Conservation (phyloP, 495 filamentous ascomycete genomes). For the Echria macrotheca region DNA sequence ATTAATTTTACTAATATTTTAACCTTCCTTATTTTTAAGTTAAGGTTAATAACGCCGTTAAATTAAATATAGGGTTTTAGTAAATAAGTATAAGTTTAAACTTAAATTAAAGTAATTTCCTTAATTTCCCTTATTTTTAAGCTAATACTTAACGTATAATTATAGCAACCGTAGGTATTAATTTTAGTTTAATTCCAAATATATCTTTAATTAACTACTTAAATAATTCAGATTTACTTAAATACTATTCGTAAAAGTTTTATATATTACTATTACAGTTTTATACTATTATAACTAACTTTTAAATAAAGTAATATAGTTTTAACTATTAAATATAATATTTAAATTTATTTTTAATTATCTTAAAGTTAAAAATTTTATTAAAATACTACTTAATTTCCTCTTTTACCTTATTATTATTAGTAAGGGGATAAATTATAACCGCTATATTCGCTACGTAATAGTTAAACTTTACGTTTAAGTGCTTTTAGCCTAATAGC, state of each 20-base stretch:
- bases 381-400: too few species aligned
- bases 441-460: too few species aligned
- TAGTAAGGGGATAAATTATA: too few species aligned
- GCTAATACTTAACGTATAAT: background rate
- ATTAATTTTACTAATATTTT: conserved; percentile 1
- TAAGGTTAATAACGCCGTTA: background rate
- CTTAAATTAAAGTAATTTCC: background rate
- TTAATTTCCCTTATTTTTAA: background rate
- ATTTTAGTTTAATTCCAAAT: background rate
- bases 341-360: too few species aligned
- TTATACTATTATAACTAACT: background rate
- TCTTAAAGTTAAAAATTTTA: too few species aligned
- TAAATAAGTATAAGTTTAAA: too few species aligned
- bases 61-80: background rate
- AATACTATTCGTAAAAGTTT: too few species aligned
- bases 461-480: too few species aligned
- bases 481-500: too few species aligned
- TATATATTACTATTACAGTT: too few species aligned
- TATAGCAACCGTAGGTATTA: background rate
- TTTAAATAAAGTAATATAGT: background rate
- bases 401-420: too few species aligned
- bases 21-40: background rate
- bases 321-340: too few species aligned
- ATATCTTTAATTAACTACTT: background rate
- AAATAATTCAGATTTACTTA: background rate